A percentile compares a stretch with the other conserved stretches of the same genome.
These are phyloP conservation scores for Lupinus albus DNA, from an alignment of 306 rosid species.

Conservation along the genomic window DNA sequence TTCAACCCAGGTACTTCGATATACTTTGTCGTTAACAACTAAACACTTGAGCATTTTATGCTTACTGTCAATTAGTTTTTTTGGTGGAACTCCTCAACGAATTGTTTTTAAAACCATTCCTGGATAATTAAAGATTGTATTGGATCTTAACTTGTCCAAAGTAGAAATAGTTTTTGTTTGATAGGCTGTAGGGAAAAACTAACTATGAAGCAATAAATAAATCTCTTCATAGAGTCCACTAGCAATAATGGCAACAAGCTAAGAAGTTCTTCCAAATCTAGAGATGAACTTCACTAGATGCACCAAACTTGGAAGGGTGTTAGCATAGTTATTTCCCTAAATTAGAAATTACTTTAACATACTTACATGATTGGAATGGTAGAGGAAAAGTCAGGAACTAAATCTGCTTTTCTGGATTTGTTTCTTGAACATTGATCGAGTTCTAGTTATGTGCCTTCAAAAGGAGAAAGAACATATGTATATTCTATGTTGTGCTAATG, in stretches of 20 bases:
- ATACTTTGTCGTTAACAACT: constrained; percentile 21
- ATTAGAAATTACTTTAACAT: constrained; percentile 22
- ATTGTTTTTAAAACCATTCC: background rate
- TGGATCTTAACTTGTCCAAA: constrained; percentile 3
- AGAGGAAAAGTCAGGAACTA: background rate
- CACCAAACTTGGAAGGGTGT: background rate
- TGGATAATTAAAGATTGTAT: constrained; percentile 8
- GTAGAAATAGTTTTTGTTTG: background rate
- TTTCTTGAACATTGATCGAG: no score
- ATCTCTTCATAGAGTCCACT: background rate
- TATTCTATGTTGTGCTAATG: no score
- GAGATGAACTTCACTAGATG: background rate
- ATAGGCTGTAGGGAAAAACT: no score
- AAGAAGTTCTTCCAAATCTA: background rate
- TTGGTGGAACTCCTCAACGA: constrained; percentile 24
- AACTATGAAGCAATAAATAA: no score
- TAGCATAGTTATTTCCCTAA: background rate
- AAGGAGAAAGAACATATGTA: no score
- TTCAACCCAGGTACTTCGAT: constrained; percentile 60
- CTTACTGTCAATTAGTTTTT: constrained; percentile 10
- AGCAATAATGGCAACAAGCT: background rate
- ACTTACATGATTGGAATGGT: constrained; percentile 31
- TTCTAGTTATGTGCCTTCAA: no score
- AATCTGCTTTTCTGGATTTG: no score
- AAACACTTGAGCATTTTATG: constrained; percentile 15